phyloP scores from a whole-genome alignment of 805 yeast species.

The Vanderwaltozyma yarrowii region DNA sequence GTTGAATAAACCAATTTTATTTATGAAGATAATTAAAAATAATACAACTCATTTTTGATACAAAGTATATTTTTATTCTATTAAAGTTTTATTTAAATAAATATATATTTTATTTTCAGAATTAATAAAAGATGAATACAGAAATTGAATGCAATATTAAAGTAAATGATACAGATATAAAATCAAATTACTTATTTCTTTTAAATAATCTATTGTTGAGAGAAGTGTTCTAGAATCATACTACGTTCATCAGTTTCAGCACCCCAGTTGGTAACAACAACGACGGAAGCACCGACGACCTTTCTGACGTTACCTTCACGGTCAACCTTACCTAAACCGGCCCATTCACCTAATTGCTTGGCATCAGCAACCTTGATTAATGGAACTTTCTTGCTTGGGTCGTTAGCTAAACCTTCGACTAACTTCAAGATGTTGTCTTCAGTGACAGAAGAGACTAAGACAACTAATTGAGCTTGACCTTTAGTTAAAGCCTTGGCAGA shows the following conservation, averaged over 20 bases:
- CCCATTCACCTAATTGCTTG: slow-evolving; percentile 99
- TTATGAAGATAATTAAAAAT: too few species aligned
- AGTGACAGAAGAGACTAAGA: slow-evolving; percentile 95
- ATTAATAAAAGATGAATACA: too few species aligned
- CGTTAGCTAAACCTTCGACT: slow-evolving; percentile 98
- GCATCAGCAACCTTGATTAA: slow-evolving; percentile 99
- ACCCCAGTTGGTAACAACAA: slow-evolving; percentile 99
- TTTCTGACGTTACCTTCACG: slow-evolving; percentile 99
- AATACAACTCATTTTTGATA: too few species aligned
- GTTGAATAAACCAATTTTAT: too few species aligned
- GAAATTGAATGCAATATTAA: not conserved
- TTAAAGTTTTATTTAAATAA: too few species aligned
- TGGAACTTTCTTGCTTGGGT: slow-evolving; percentile 92
- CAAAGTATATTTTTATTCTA: too few species aligned
- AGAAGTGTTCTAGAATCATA: slow-evolving; percentile 90
- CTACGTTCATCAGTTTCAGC: slow-evolving; percentile 95
- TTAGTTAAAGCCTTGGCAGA: slow-evolving; percentile 96
- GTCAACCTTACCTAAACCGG: slow-evolving; percentile 98
- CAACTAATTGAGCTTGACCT: slow-evolving; percentile 96
- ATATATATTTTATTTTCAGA: too few species aligned
- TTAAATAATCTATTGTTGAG: slow-evolving; percentile 55
- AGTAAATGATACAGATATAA: not conserved
- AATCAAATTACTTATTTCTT: not conserved
- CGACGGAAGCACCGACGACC: slow-evolving; percentile 99
- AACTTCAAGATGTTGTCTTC: slow-evolving; percentile 93